Evolutionary conservation across 2,329 filamentous ascomycete species (phyloP).

Genomic region (Aspergillus pseudoterreus): DNA sequence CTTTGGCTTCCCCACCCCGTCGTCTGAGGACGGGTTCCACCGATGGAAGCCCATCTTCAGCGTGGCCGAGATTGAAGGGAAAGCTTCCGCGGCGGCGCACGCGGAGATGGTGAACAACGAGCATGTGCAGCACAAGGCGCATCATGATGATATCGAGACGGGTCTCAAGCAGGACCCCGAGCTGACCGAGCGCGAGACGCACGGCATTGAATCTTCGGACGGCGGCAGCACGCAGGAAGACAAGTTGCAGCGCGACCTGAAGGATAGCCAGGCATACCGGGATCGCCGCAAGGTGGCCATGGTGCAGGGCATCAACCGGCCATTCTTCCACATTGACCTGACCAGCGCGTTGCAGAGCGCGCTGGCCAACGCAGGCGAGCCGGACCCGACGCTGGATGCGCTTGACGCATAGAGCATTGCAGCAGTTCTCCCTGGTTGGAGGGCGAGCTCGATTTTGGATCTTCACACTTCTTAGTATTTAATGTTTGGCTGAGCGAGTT

Average conservation of each 20-base stretch:
- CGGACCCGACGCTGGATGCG: slow-evolving; percentile 2
- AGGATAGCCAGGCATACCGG: slow-evolving; percentile 47
- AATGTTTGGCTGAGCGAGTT: background rate
- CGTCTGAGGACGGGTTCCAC: slow-evolving; percentile 52
- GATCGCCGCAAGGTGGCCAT: slow-evolving; percentile 51
- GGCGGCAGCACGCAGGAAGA: slow-evolving; percentile 29
- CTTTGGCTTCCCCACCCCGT: slow-evolving; percentile 73
- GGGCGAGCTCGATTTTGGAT: background rate
- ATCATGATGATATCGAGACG: slow-evolving; percentile 29
- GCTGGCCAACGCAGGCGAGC: slow-evolving; percentile 62
- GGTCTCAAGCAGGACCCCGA: slow-evolving; percentile 27
- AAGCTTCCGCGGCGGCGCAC: slow-evolving; percentile 63
- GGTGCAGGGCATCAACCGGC: slow-evolving; percentile 81
- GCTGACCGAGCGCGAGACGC: slow-evolving; percentile 29
- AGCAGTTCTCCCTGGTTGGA: slow-evolving; percentile 15
- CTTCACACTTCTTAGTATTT: background rate
- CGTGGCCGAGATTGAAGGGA: slow-evolving; percentile 79
- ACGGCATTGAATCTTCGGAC: slow-evolving; percentile 27
- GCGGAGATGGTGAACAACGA: slow-evolving; percentile 64
- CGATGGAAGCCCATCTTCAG: slow-evolving; percentile 95
- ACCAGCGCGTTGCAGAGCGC: slow-evolving; percentile 86
- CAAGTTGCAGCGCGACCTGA: slow-evolving; percentile 44
- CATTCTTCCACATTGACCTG: slow-evolving; percentile 90
- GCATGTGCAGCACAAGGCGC: slow-evolving; percentile 33
- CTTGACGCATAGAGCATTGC: slow-evolving; percentile 1